These are phyloP conservation scores for Nitzschia sp. DNA, from an alignment of 108 stramenopile genomes.

Conservation along the genomic window DNA sequence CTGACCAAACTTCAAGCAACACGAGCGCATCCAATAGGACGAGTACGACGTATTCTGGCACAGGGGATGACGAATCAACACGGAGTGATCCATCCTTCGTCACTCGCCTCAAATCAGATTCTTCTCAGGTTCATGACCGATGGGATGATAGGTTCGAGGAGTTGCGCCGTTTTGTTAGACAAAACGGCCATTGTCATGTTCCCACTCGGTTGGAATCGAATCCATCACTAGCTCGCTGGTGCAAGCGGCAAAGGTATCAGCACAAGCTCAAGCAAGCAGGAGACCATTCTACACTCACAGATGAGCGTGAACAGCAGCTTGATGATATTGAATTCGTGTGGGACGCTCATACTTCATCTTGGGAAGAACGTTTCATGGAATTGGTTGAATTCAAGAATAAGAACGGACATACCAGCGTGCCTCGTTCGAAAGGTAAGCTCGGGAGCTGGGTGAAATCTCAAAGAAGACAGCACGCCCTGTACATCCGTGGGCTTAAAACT, in stretches of 20 bases:
- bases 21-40: background rate
- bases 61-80: background rate
- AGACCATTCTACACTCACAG: slow-evolving; percentile 16
- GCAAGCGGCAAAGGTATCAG: slow-evolving; percentile 31
- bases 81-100: background rate
- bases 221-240: slow-evolving; percentile 26
- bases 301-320: slow-evolving; percentile 27
- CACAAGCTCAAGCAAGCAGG: slow-evolving; percentile 29
- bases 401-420: slow-evolving; percentile 37
- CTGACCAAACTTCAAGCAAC: background rate
- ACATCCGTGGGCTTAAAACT: slow-evolving; percentile 7
- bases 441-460: slow-evolving; percentile 27
- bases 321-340: slow-evolving; percentile 32
- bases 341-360: slow-evolving; percentile 23
- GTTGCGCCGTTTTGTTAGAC: slow-evolving; percentile 2
- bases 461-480: slow-evolving; percentile 27
- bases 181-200: slow-evolving; percentile 9
- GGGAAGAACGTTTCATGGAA: slow-evolving; percentile 31
- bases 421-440: slow-evolving; percentile 5
- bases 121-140: background rate
- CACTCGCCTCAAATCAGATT: background rate
- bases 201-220: background rate
- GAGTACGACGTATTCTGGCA: background rate
- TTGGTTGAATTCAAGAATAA: slow-evolving; percentile 20
- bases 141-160: slow-evolving; percentile 34